Evolutionary conservation across 129 eudicot species (phyloP).

Genomic region (Pittosporum tobira): DNA sequence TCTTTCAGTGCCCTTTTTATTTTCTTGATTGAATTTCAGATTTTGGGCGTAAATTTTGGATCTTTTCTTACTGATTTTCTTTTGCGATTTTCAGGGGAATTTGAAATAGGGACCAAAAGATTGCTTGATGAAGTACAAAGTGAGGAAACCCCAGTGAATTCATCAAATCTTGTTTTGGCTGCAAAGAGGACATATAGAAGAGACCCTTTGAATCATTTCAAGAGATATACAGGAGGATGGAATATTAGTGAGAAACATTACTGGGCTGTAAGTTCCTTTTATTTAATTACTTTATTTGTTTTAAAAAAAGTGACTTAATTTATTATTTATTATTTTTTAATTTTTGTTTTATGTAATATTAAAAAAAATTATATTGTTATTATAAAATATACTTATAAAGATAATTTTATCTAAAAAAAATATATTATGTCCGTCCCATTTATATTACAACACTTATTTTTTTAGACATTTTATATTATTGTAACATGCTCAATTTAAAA

Average conservation of each 20-base stretch:
- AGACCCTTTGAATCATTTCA: conserved; percentile 64
- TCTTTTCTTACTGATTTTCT: conserved; percentile 4
- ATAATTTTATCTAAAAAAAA: too few species aligned
- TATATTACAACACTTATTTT: too few species aligned
- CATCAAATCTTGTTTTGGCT: conserved; percentile 66
- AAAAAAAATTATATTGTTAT: too few species aligned
- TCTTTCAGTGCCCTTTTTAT: not conserved
- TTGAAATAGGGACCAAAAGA: conserved; percentile 31
- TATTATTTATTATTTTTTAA: too few species aligned
- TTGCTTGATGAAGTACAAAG: conserved; percentile 30
- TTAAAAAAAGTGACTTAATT: too few species aligned
- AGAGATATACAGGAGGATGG: conserved; percentile 68
- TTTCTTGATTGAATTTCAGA: not conserved
- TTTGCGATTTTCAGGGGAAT: conserved; percentile 23
- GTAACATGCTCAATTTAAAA: too few species aligned
- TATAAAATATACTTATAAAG: too few species aligned
- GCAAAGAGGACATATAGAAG: conserved; percentile 54
- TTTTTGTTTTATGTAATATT: too few species aligned
- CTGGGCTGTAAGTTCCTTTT: conserved; percentile 68
- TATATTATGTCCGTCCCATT: too few species aligned
- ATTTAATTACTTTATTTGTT: too few species aligned
- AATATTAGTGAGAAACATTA: conserved; percentile 74
- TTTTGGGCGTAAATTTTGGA: conserved; percentile 1
- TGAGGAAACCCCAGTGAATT: conserved; percentile 34
- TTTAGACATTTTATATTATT: too few species aligned